phyloP scores from a whole-genome alignment of 257 asterid species.

The Pogostemon cablin region DNA sequence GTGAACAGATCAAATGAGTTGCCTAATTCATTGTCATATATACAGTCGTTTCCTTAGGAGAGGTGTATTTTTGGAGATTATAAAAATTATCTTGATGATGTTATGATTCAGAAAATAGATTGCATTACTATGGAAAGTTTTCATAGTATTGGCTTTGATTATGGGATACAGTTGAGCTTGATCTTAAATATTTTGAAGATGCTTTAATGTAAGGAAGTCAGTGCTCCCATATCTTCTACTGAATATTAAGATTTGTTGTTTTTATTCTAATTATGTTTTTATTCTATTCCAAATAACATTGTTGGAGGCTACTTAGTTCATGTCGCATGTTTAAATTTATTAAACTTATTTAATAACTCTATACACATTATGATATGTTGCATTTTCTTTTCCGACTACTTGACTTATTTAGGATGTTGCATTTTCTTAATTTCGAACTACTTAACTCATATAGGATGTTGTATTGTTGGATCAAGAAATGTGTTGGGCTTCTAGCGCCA shows the following conservation, averaged over 20 bases:
- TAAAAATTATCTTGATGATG: slow-evolving; percentile 38
- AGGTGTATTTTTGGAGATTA: slow-evolving; percentile 55
- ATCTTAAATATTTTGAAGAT: too few relatives aligned
- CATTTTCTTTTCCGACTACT: too few relatives aligned
- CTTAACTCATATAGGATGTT: too few relatives aligned
- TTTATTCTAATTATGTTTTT: too few relatives aligned
- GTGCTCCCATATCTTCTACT: too few relatives aligned
- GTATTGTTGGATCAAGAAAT: slow-evolving; percentile 45
- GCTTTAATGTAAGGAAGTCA: background rate
- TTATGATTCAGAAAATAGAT: slow-evolving; percentile 49
- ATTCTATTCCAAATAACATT: too few relatives aligned
- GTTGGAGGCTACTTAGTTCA: too few relatives aligned
- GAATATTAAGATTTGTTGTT: too few relatives aligned
- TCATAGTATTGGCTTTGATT: slow-evolving; percentile 45
- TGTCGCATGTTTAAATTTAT: too few relatives aligned
- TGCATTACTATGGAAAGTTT: slow-evolving; percentile 40
- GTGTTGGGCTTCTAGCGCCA: slow-evolving; percentile 73
- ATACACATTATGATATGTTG: too few relatives aligned
- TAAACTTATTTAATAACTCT: too few relatives aligned
- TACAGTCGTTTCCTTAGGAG: slow-evolving; percentile 52
- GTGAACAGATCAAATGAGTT: slow-evolving; percentile 46
- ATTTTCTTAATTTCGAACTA: slow-evolving; percentile 5
- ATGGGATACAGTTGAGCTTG: slow-evolving; percentile 40
- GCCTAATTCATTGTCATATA: slow-evolving; percentile 47
- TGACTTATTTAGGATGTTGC: too few relatives aligned